Conservation (phyloP, 305 asterid genomes). For the Coffea humblotiana region DNA sequence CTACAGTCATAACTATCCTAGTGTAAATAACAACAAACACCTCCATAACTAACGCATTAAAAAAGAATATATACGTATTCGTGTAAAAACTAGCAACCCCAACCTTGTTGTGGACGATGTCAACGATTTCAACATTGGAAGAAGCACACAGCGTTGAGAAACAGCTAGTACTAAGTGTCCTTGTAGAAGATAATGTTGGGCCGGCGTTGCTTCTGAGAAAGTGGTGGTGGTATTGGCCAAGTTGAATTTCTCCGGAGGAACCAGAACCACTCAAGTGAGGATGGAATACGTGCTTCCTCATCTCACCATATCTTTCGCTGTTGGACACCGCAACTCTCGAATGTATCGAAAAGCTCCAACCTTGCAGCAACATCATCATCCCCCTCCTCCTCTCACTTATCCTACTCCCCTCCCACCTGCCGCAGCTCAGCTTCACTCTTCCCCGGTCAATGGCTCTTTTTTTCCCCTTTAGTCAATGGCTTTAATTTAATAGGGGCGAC, state of each 20-base stretch:
- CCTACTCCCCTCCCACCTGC: too few relatives aligned
- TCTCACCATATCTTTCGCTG: not conserved
- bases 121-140: slow-evolving; percentile 33
- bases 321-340: not conserved
- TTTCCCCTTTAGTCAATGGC: too few relatives aligned
- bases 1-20: slow-evolving; percentile 25
- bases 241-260: not conserved
- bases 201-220: slow-evolving; percentile 6
- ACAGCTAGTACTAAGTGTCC: slow-evolving; percentile 2
- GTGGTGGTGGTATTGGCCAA: not conserved
- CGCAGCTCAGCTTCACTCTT: too few relatives aligned
- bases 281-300: not conserved
- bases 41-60: not conserved
- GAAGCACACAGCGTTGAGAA: slow-evolving; percentile 7
- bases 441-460: too few relatives aligned
- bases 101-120: slow-evolving; percentile 75
- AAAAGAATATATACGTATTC: too few relatives aligned
- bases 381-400: too few relatives aligned
- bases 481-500: too few relatives aligned
- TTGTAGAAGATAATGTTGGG: not conserved
- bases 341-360: slow-evolving; percentile 4
- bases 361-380: slow-evolving; percentile 25
- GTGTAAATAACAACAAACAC: too few relatives aligned
- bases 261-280: slow-evolving; percentile 2
- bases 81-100: not conserved